These are phyloP conservation scores for Acer negundo DNA, from an alignment of 345 rosid species.

Conservation along the genomic window DNA sequence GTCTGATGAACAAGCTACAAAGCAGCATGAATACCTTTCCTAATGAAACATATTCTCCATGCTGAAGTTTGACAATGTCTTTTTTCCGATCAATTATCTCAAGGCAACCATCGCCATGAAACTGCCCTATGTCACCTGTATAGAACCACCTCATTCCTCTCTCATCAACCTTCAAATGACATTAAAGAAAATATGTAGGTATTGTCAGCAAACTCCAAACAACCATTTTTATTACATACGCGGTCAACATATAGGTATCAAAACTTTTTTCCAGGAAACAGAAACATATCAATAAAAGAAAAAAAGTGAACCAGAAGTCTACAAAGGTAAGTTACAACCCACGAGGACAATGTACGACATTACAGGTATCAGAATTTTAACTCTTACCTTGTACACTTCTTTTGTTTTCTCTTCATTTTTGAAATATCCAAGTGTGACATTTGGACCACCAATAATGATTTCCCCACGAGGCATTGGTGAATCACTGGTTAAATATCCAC, in stretches of 20 bases:
- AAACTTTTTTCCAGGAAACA: not conserved
- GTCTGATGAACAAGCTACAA: constrained; percentile 3
- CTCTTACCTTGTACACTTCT: constrained; percentile 84
- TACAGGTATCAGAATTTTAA: constrained; percentile 2
- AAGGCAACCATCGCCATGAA: constrained; percentile 95
- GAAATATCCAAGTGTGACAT: constrained; percentile 88
- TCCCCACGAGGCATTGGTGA: constrained; percentile 96
- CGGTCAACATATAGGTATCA: not conserved
- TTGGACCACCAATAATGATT: constrained; percentile 93
- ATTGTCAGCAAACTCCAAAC: not conserved
- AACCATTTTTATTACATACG: not conserved
- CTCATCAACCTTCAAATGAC: constrained; percentile 71
- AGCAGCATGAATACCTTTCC: constrained; percentile 70
- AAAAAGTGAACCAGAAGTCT: not conserved
- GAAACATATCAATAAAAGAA: not conserved
- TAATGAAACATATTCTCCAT: constrained; percentile 95
- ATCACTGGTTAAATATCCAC: constrained; percentile 74
- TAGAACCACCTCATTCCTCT: constrained; percentile 98
- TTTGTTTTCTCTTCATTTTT: constrained; percentile 84
- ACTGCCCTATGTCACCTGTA: constrained; percentile 90
- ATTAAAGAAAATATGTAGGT: not conserved
- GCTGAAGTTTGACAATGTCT: constrained; percentile 98
- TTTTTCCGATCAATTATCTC: constrained; percentile 97
- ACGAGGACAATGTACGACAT: not conserved
- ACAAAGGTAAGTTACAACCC: not conserved